These are phyloP conservation scores for Tolypocladium endophyticum DNA, from an alignment of 2,329 filamentous ascomycete genomes.

Conservation along the genomic window DNA sequence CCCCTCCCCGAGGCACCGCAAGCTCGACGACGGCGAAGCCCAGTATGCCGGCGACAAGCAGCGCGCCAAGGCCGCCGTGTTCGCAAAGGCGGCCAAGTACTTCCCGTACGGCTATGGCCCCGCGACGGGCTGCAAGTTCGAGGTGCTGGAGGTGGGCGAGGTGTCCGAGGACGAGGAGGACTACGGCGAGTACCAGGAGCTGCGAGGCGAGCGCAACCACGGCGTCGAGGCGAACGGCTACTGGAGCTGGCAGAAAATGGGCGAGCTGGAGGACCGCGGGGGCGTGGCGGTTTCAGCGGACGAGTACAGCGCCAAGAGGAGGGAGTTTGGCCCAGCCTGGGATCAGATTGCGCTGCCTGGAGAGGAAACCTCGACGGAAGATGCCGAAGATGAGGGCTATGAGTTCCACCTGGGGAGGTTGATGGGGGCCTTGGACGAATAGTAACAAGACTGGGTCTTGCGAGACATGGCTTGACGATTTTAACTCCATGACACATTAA, in stretches of 20 bases:
- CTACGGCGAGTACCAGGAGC: slow-evolving; percentile 28
- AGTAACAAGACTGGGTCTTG: background rate
- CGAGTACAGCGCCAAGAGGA: background rate
- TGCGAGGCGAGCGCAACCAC: slow-evolving; percentile 3
- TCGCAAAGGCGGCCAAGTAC: slow-evolving; percentile 28
- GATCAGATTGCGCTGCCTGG: background rate
- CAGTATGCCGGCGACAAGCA: slow-evolving; percentile 21
- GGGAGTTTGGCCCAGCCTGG: background rate
- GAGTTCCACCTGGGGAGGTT: background rate
- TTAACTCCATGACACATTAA: background rate
- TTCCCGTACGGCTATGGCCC: slow-evolving; percentile 36
- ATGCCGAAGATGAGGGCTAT: background rate
- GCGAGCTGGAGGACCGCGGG: background rate
- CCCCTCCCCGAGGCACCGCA: background rate
- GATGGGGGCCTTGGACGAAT: background rate
- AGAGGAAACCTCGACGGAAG: background rate
- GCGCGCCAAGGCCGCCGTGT: slow-evolving; percentile 22
- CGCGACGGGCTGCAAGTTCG: slow-evolving; percentile 27
- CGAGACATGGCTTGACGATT: background rate
- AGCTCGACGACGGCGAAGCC: background rate
- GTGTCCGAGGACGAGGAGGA: slow-evolving; percentile 30
- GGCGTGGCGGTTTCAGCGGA: background rate
- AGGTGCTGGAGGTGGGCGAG: slow-evolving; percentile 34
- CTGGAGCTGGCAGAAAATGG: slow-evolving; percentile 7
- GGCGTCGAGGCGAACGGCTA: slow-evolving; percentile 1